These are phyloP conservation scores for Candida koratica DNA, from an alignment of 805 yeast genomes.

Conservation along the genomic window DNA sequence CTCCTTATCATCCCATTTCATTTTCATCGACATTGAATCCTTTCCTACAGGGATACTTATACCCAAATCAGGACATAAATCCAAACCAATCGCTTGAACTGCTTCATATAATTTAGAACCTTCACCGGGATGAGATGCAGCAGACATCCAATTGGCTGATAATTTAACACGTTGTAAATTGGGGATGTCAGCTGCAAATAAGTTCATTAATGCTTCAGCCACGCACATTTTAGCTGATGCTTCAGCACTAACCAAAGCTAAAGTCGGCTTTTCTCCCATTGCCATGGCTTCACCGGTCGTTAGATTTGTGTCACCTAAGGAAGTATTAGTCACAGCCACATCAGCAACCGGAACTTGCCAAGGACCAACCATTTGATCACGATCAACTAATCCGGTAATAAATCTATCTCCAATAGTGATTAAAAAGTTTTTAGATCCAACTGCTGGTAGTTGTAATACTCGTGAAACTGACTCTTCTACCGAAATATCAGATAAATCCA, in stretches of 20 bases:
- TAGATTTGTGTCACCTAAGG: slow-evolving; percentile 69
- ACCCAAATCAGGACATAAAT: slow-evolving; percentile 89
- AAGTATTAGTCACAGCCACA: slow-evolving; percentile 92
- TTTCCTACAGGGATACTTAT: slow-evolving; percentile 96
- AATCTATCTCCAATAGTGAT: slow-evolving; percentile 98
- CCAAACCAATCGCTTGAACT: slow-evolving; percentile 92
- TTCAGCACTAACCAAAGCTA: slow-evolving; percentile 82
- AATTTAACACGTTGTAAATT: slow-evolving; percentile 71
- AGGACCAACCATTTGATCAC: slow-evolving; percentile 99
- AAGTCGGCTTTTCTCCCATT: slow-evolving; percentile 92
- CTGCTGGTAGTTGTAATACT: slow-evolving; percentile 86
- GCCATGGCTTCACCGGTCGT: slow-evolving; percentile 95
- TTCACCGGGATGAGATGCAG: slow-evolving; percentile 92
- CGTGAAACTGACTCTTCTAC: slow-evolving; percentile 69
- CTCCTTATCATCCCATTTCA: slow-evolving; percentile 92
- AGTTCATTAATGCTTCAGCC: slow-evolving; percentile 87
- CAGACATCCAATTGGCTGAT: slow-evolving; percentile 99
- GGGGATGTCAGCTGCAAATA: slow-evolving; percentile 85
- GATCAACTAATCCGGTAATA: slow-evolving; percentile 93
- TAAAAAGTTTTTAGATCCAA: slow-evolving; percentile 90
- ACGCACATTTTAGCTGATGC: slow-evolving; percentile 95
- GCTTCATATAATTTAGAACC: slow-evolving; percentile 95
- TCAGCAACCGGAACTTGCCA: slow-evolving; percentile 99
- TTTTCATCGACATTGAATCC: slow-evolving; percentile 98
- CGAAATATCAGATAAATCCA: slow-evolving; percentile 29